phyloP scores from a whole-genome alignment of 1,284 basidiomycete species.

The Stygiomarasmius scandens region DNA sequence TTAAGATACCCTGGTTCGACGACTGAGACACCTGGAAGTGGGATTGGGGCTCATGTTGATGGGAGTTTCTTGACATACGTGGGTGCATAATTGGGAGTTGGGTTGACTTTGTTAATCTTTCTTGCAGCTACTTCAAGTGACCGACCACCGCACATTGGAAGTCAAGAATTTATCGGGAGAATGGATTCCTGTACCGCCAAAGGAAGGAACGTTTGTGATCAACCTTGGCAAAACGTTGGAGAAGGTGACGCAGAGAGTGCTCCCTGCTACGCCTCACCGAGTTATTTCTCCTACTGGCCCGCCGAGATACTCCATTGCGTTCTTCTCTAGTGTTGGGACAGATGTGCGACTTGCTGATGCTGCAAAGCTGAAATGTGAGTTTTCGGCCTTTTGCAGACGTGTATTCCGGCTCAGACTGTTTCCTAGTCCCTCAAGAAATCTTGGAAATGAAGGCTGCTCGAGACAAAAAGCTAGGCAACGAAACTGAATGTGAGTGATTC shows the following conservation, averaged over 20 bases:
- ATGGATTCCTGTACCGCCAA: conserved; percentile 55
- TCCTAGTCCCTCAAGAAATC: conserved; percentile 29
- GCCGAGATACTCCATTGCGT: conserved; percentile 43
- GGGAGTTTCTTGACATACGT: conserved; percentile 45
- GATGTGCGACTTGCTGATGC: conserved; percentile 32
- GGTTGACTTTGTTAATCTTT: not conserved
- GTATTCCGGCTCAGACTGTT: not conserved
- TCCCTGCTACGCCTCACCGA: conserved; percentile 41
- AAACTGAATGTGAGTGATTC: conserved; percentile 5
- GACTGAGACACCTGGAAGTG: conserved; percentile 18
- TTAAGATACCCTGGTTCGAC: conserved; percentile 18
- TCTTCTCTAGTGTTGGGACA: conserved; percentile 43
- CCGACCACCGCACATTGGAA: conserved; percentile 42
- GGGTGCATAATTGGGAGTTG: too few relatives aligned
- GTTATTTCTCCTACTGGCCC: conserved; percentile 38
- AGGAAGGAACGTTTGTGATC: conserved; percentile 53
- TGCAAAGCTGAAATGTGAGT: conserved; percentile 32
- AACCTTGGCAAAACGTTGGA: conserved; percentile 56
- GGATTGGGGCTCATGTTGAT: conserved; percentile 46
- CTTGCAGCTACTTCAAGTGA: conserved; percentile 43
- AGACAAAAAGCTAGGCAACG: conserved; percentile 6
- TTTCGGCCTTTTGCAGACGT: not conserved
- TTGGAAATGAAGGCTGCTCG: conserved; percentile 28
- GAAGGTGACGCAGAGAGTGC: conserved; percentile 38
- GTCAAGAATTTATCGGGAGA: conserved; percentile 45